These are phyloP conservation scores for Diaporthe sp. DNA, from an alignment of 2,329 filamentous ascomycete species.

Conservation along the genomic window DNA sequence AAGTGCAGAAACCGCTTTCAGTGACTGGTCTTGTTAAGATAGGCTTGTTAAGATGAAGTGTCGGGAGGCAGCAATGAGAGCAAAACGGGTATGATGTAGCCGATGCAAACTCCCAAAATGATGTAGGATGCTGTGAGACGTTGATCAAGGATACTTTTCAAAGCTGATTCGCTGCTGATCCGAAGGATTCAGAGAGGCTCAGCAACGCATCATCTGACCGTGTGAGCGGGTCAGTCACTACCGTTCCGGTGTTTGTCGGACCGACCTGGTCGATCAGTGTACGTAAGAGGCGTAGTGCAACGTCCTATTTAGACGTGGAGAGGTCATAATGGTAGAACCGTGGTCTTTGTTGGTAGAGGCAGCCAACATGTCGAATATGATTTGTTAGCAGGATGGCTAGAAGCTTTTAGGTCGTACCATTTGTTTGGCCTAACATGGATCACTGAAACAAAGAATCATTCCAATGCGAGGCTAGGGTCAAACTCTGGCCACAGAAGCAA, in stretches of 20 bases:
- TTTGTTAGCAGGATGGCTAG: neutral
- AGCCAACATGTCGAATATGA: neutral
- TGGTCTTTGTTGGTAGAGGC: neutral
- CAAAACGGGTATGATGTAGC: neutral
- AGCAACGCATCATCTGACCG: neutral
- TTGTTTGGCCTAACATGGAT: neutral
- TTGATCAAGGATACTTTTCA: neutral
- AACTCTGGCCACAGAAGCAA: neutral
- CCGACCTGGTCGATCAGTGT: neutral
- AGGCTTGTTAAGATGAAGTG: neutral
- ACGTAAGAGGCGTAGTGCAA: constrained; percentile 18
- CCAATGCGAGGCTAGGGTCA: neutral
- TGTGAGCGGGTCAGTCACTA: neutral
- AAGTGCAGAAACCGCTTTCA: neutral
- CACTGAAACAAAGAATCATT: neutral
- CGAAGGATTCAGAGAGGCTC: neutral
- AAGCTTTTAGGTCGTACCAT: neutral
- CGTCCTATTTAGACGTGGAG: too few relatives aligned
- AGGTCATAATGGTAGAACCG: neutral
- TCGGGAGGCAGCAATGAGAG: neutral
- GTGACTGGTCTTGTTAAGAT: neutral
- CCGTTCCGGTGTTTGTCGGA: neutral
- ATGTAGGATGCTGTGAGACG: neutral
- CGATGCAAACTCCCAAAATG: neutral
- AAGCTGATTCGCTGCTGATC: neutral